phyloP scores from a whole-genome alignment of 306 rosid genomes.

The Inga oerstediana region DNA sequence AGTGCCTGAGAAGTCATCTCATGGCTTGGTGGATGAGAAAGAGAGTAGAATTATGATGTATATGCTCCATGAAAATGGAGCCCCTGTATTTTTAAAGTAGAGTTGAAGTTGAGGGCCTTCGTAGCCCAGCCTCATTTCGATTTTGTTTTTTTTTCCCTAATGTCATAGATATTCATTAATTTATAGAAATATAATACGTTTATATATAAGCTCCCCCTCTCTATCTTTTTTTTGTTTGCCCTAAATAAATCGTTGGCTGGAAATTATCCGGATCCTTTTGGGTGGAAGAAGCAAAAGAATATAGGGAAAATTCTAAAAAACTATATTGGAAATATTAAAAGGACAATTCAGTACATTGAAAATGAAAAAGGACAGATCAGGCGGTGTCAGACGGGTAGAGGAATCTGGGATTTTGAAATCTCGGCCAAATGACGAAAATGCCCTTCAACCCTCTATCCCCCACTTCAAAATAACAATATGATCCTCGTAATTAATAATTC shows the following conservation, averaged over 20 bases:
- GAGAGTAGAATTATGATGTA: constrained; percentile 43
- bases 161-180: constrained; percentile 45
- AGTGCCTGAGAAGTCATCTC: constrained; percentile 30
- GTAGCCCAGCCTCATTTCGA: constrained; percentile 30
- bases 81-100: constrained; percentile 43
- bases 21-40: constrained; percentile 14
- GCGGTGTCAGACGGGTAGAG: too few species aligned
- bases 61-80: constrained; percentile 48
- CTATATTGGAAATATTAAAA: too few species aligned
- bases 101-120: constrained; percentile 41
- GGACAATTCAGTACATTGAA: too few species aligned
- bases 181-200: constrained; percentile 36
- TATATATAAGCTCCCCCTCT: neutral
- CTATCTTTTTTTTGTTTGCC: neutral
- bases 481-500: too few species aligned
- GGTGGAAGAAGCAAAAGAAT: neutral
- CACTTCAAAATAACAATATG: too few species aligned
- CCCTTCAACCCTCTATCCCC: too few species aligned
- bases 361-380: too few species aligned
- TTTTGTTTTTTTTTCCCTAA: neutral
- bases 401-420: too few species aligned
- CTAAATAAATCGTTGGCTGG: neutral
- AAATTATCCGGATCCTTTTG: neutral
- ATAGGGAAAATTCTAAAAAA: too few species aligned
- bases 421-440: too few species aligned